Conservation (phyloP, 495 filamentous ascomycete species). For the Penicillium bialowiezense region DNA sequence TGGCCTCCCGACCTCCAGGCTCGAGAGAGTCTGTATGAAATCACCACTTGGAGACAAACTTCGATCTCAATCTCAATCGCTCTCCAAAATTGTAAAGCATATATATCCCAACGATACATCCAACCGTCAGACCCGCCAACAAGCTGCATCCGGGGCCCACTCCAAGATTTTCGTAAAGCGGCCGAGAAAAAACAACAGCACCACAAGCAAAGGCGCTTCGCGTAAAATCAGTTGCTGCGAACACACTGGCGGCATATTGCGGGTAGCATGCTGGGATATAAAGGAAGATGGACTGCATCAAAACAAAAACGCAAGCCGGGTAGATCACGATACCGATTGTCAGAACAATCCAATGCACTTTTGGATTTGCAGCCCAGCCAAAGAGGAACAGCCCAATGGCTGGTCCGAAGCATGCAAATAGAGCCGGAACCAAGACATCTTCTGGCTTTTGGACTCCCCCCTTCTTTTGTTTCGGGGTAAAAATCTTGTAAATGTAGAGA, state of each 20-base stretch:
- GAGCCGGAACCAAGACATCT: conserved; percentile 48
- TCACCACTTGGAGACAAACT: conserved; percentile 10
- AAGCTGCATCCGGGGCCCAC: conserved; percentile 49
- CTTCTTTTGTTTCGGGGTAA: background rate
- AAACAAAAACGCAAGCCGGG: conserved; percentile 41
- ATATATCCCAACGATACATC: conserved; percentile 51
- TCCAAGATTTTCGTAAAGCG: conserved; percentile 47
- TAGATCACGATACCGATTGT: conserved; percentile 59
- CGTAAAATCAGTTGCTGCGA: conserved; percentile 51
- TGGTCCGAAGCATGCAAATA: conserved; percentile 50
- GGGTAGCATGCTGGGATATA: conserved; percentile 53
- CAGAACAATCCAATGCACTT: conserved; percentile 57
- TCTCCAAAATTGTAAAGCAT: conserved; percentile 52
- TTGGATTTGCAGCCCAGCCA: conserved; percentile 53
- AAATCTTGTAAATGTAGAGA: conserved; percentile 5
- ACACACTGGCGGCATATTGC: conserved; percentile 51
- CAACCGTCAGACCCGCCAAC: conserved; percentile 50
- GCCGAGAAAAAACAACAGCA: conserved; percentile 43
- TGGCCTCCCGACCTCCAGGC: no score
- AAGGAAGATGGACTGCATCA: conserved; percentile 55
- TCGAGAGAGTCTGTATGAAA: no score
- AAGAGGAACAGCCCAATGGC: conserved; percentile 60
- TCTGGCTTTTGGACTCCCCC: conserved; percentile 34
- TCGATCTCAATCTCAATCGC: background rate
- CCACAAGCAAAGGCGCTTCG: conserved; percentile 45